These are phyloP conservation scores for Aureobasidium subglaciale DNA, from an alignment of 2,329 filamentous ascomycete genomes.

Conservation along the genomic window DNA sequence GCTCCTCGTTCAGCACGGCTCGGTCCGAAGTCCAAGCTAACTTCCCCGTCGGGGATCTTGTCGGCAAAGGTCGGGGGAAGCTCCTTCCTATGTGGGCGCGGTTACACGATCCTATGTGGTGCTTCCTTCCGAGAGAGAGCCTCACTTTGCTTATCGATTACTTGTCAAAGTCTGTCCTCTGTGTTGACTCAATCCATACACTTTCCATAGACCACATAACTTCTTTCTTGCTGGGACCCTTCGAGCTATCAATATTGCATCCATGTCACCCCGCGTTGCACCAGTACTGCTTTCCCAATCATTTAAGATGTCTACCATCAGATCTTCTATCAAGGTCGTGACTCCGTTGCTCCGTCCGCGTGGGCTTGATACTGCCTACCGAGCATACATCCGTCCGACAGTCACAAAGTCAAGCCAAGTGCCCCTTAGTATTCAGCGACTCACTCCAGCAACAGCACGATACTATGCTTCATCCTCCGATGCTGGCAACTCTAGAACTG, in stretches of 20 bases:
- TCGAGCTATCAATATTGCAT: not conserved
- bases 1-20: not conserved
- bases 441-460: not conserved
- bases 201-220: not conserved
- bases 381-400: not conserved
- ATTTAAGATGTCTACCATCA: not conserved
- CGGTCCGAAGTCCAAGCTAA: not conserved
- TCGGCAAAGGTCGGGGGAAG: not conserved
- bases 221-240: not conserved
- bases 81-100: slow-evolving; percentile 12
- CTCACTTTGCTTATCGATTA: slow-evolving; percentile 12
- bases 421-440: not conserved
- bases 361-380: not conserved
- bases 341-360: not conserved
- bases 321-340: not conserved
- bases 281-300: not conserved
- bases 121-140: slow-evolving; percentile 2
- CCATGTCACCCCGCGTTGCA: not conserved
- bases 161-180: slow-evolving; percentile 8
- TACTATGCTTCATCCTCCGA: slow-evolving; percentile 7
- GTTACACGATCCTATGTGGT: slow-evolving; percentile 3
- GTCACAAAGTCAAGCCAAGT: not conserved
- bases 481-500: slow-evolving; percentile 42
- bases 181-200: not conserved
- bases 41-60: not conserved